Base-by-base conservation (phyloP, 768 basidiomycete species). In the Leccinum aurantiacum region DNA sequence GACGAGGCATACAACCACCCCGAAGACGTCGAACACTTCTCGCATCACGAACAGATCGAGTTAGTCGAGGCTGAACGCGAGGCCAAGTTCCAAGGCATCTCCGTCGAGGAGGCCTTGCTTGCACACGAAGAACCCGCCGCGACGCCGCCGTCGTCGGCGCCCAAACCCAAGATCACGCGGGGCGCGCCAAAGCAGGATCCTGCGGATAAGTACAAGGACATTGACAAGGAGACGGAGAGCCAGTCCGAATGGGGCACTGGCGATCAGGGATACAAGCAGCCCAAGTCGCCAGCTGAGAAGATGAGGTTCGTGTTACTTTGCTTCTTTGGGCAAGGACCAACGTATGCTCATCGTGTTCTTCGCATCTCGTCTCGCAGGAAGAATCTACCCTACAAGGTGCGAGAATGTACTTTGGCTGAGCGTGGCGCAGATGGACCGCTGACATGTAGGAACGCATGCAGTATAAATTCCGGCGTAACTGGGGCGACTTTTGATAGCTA, bases 1-100 rank as follows among this genome's bases (percentile, higher is more conserved):
- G 95, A 98, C 71, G 93, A 93, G 65, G 83, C 95, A 0, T 99
- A 98, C 76, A 89, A 71, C 60, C 97, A 99, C 72, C 90, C 94
- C 1, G 97, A 98, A 75, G 93, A 94, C 73, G 58, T 89, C 50
- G 95, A 95, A 67, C 96, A 99, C 70, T 98, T 98, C 69, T 81
- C 86, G 27, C 86, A 92, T 56, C 96, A 98, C 71, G 91, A 90
- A 65, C 67, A 75, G 4, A 98, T 98, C 60, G 96, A 98, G 70
- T 82, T 72, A 9, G 75, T 86, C 63, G 96, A 98, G 75, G 90
- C 88, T 24, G 87, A 89, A 67, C 84, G 87, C 25, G 93, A 95
- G 74, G 90, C 93, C 11, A 79, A 80, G 69, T 97, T 79, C 74
- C 90, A 94, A 70, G 94, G 95, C 25, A 83, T 96, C 53, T 75